phyloP scores from a whole-genome alignment of 169 alveolate genomes.

The Plasmodium malariae region DNA sequence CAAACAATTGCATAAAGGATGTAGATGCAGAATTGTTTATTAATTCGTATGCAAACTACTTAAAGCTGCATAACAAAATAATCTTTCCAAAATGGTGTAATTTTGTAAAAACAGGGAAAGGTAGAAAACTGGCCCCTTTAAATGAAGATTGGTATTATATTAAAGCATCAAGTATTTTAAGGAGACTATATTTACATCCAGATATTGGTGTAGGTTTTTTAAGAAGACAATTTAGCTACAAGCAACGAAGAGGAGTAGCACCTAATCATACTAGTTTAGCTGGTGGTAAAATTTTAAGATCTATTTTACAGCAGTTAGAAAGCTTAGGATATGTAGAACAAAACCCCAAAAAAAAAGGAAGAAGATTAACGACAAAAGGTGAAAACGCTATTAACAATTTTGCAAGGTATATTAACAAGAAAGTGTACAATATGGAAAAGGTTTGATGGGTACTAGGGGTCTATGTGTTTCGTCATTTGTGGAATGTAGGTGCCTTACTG shows the following conservation, averaged over 20 bases:
- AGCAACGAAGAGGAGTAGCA: conserved; percentile 92
- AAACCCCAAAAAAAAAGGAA: conserved; percentile 90
- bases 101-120: conserved; percentile 95
- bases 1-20: conserved; percentile 93
- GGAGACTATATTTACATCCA: conserved; percentile 95
- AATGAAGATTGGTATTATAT: conserved; percentile 97
- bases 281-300: conserved; percentile 96
- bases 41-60: conserved; percentile 94
- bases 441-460: too few species aligned
- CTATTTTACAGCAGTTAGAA: conserved; percentile 95
- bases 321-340: conserved; percentile 93
- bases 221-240: conserved; percentile 94
- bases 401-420: conserved; percentile 88
- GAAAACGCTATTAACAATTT: conserved; percentile 88
- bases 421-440: conserved; percentile 64
- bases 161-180: conserved; percentile 97
- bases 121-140: conserved; percentile 96
- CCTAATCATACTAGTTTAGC: conserved; percentile 94
- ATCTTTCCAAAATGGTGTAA: conserved; percentile 96
- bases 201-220: conserved; percentile 94
- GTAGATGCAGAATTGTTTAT: conserved; percentile 96
- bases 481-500: too few species aligned
- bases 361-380: conserved; percentile 90
- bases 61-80: conserved; percentile 95
- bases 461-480: too few species aligned